Conservation (phyloP, 306 rosid genomes). For the Prunus fruticosa region DNA sequence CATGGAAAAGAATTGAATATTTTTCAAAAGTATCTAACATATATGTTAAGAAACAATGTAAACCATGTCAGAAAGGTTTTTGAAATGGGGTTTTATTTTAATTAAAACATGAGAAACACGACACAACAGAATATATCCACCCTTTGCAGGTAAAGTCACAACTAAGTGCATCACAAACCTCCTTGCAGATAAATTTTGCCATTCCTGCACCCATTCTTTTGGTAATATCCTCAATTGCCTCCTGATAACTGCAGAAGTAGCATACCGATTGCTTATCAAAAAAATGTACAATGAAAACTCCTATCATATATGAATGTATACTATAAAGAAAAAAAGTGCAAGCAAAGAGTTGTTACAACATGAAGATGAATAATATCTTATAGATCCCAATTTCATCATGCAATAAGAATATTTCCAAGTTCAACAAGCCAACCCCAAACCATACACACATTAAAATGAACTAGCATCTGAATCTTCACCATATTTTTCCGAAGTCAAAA, state of each 20-base stretch:
- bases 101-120: not conserved
- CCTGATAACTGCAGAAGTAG: conserved; percentile 76
- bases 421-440: not conserved
- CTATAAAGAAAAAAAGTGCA: not conserved
- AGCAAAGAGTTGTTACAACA: not conserved
- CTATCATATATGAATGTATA: not conserved
- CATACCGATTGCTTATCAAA: not conserved
- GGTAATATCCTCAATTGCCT: conserved; percentile 90
- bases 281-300: conserved; percentile 5
- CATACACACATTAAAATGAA: not conserved
- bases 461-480: not conserved
- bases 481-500: not conserved
- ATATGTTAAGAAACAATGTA: not conserved
- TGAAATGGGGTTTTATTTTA: not conserved
- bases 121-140: conserved; percentile 11
- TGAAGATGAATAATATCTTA: not conserved
- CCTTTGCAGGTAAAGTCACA: not conserved
- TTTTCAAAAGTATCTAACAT: not conserved
- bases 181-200: conserved; percentile 96
- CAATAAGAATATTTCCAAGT: not conserved
- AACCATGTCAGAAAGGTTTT: not conserved
- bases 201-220: conserved; percentile 96
- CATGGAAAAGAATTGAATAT: not conserved
- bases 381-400: not conserved
- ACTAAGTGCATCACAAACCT: conserved; percentile 50